These are phyloP conservation scores for Globisporangium uncinulatum DNA, from an alignment of 352 stramenopile species.

Conservation along the genomic window DNA sequence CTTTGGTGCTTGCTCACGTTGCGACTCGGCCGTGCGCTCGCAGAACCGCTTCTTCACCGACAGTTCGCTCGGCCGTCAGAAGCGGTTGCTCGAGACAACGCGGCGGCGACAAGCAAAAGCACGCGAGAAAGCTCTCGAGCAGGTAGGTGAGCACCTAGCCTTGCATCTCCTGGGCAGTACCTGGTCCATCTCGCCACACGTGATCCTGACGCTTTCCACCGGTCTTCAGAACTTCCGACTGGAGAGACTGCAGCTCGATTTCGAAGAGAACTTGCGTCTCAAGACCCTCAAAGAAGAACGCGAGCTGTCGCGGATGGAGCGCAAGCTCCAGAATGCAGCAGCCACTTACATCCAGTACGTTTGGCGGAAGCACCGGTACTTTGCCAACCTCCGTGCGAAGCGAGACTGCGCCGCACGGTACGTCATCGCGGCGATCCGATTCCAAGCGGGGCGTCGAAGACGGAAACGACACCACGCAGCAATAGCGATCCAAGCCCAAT, in stretches of 20 bases:
- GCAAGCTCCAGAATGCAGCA: slow-evolving; percentile 57
- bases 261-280: slow-evolving; percentile 36
- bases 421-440: slow-evolving; percentile 31
- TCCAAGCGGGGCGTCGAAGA: slow-evolving; percentile 13
- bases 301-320: slow-evolving; percentile 44
- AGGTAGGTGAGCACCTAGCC: slow-evolving; percentile 21
- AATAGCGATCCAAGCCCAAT: slow-evolving; percentile 30
- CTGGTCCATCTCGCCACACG: background rate
- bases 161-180: background rate
- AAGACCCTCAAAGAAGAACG: slow-evolving; percentile 35
- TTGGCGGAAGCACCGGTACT: slow-evolving; percentile 28
- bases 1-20: background rate
- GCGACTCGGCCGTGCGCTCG: background rate
- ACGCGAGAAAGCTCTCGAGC: slow-evolving; percentile 39
- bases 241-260: slow-evolving; percentile 35
- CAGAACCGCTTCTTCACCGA: slow-evolving; percentile 73
- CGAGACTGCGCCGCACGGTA: slow-evolving; percentile 23
- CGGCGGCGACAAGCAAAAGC: slow-evolving; percentile 48
- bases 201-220: background rate
- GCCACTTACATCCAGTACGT: slow-evolving; percentile 68
- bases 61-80: slow-evolving; percentile 57
- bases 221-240: slow-evolving; percentile 32
- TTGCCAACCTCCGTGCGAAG: slow-evolving; percentile 5
- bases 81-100: slow-evolving; percentile 45
- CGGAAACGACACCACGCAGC: slow-evolving; percentile 17